Base-by-base conservation (phyloP, 2,329 filamentous ascomycete species). In the Emericellopsis cladophorae region DNA sequence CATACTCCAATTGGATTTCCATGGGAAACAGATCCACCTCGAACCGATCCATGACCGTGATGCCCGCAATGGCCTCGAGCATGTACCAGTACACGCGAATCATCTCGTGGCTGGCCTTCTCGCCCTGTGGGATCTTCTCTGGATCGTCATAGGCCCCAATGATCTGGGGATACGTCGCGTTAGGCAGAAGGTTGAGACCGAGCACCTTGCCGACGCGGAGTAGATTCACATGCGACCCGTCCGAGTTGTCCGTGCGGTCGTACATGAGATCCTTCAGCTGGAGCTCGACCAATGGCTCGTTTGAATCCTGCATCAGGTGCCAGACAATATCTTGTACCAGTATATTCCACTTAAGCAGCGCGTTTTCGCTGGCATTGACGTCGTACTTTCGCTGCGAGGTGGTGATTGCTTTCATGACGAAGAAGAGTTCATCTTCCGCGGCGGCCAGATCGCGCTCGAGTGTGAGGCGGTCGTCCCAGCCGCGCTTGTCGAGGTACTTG, bases 331-430 rank as follows among this genome's bases (percentile, higher is more conserved):
- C 90, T 34, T 83, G 81, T 2, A 88, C 88, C n/a, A 85, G 84
- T 44, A 98, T 87, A 56, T 87, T 92, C 84, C 90, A 95, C 51
- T 86, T 81, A 41, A 98, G 61, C 33, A 95, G 67, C 6, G 88
- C 88, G 44, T 77, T 89, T 42, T 80, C 82, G 47, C 87, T 76
- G 7, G 79, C 76, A 39, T 77, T 69, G 37, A 53, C 51, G 74
- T 94, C 87, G 47, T 79, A 80, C 56, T 89, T 92, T 44, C 88
- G 74, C 60, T 98, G 92, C 5, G 90, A 93, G 3, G 88, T 93
- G 2, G 92, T 98, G 56, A 98, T 98, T 32, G 92, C 93, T 54
- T 98, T 96, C 92, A 98, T 96, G 68, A 98, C 84, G 65, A 98
- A 98, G 70, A 98, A 99, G 8, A 99, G 65, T 59, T 99, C 93